These are phyloP conservation scores for Schoenoplectus tabernaemontani DNA, from an alignment of 202 grass and related monocot species.

Conservation along the genomic window DNA sequence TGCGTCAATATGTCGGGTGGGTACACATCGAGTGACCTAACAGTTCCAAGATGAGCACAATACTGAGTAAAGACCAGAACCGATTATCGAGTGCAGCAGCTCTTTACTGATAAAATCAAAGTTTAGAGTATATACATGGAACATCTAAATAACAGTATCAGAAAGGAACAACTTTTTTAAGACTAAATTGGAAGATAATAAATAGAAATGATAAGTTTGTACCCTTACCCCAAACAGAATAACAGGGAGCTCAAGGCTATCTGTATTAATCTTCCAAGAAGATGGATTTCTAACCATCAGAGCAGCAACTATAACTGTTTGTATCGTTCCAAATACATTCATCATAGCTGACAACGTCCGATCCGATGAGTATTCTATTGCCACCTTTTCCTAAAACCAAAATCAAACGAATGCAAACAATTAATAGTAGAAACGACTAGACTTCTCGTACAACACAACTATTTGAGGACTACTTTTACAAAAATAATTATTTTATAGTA, in stretches of 20 bases:
- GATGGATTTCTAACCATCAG: conserved; percentile 18
- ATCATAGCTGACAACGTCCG: conserved; percentile 27
- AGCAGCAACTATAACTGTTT: conserved; percentile 11
- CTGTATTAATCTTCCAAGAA: conserved; percentile 25
- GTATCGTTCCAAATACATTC: conserved; percentile 17
- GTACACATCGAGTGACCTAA: not conserved
- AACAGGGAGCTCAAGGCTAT: conserved; percentile 12
- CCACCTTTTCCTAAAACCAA: conserved; percentile 26
- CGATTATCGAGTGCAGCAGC: not conserved
- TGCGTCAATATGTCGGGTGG: not conserved
- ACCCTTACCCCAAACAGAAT: conserved; percentile 25
- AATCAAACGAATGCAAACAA: not conserved
- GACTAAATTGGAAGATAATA: too few species aligned
- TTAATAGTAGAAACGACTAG: not conserved
- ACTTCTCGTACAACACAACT: not conserved
- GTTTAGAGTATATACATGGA: not conserved
- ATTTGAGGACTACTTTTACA: not conserved
- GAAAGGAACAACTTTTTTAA: not conserved
- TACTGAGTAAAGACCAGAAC: not conserved
- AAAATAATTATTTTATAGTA: not conserved
- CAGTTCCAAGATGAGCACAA: not conserved
- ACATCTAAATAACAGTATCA: not conserved
- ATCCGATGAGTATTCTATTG: conserved; percentile 21
- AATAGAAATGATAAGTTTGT: not conserved
- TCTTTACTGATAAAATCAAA: not conserved